phyloP scores from a whole-genome alignment of 169 alveolate species.

The Besnoitia besnoiti region DNA sequence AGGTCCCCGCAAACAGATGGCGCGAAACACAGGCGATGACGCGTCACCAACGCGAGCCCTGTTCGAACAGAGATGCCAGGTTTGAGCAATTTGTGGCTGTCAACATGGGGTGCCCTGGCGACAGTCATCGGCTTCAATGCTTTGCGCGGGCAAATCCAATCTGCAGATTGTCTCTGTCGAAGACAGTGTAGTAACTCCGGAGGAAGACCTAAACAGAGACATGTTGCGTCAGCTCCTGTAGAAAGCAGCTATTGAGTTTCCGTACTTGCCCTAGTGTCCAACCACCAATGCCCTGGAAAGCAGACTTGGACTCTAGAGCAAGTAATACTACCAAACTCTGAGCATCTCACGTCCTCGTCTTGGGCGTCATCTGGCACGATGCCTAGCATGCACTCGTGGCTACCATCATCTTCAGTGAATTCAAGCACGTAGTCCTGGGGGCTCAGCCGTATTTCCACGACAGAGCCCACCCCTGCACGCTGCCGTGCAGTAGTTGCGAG shows the following conservation, averaged over 20 bases:
- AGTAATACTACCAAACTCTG: not conserved
- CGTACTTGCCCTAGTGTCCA: constrained; percentile 74
- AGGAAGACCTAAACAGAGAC: constrained; percentile 58
- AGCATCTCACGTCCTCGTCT: constrained; percentile 35
- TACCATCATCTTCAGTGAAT: constrained; percentile 60
- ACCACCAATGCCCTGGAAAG: constrained; percentile 25
- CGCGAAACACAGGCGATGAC: no score
- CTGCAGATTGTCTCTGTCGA: constrained; percentile 67
- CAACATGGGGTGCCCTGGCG: no score
- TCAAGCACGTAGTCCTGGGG: constrained; percentile 73
- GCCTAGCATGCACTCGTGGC: constrained; percentile 70
- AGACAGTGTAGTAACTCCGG: constrained; percentile 68
- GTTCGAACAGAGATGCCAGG: no score
- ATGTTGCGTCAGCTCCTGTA: not conserved
- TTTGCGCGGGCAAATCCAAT: constrained; percentile 69
- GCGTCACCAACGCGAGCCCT: no score
- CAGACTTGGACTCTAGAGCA: not conserved
- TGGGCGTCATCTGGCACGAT: constrained; percentile 69
- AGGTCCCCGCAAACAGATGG: no score
- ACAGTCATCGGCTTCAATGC: no score
- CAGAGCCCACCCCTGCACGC: not conserved
- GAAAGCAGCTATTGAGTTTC: not conserved
- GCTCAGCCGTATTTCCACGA: constrained; percentile 61
- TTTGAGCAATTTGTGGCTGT: no score
- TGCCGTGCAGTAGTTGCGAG: not conserved